These are phyloP conservation scores for Suhomyces vadensis DNA, from an alignment of 805 yeast genomes.

Conservation along the genomic window DNA sequence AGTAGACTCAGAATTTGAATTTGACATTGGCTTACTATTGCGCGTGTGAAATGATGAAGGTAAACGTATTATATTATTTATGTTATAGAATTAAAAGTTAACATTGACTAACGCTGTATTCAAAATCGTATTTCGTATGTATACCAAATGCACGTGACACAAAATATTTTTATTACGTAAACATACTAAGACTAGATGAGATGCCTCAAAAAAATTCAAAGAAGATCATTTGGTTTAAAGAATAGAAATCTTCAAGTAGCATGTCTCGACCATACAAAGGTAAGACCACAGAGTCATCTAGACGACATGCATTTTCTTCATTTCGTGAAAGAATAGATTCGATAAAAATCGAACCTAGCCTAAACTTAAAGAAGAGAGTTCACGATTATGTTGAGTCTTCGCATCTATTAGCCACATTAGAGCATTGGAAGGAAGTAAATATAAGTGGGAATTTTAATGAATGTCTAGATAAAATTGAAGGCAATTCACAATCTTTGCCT, in stretches of 20 bases:
- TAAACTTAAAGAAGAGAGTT: conserved; percentile 55
- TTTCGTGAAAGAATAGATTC: conserved; percentile 84
- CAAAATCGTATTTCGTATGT: no score
- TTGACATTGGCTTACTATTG: no score
- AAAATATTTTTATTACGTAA: background rate
- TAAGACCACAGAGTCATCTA: conserved; percentile 54
- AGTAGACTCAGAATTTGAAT: conserved; percentile 3
- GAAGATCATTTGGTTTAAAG: background rate
- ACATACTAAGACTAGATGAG: conserved; percentile 8
- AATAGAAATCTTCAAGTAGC: background rate
- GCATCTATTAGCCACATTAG: conserved; percentile 73
- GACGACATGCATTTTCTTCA: conserved; percentile 64
- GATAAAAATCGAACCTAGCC: conserved; percentile 74
- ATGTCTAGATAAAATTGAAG: conserved; percentile 57
- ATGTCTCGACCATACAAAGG: conserved; percentile 14
- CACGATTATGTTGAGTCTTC: conserved; percentile 74
- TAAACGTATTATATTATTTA: no score
- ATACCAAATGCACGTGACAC: conserved; percentile 4
- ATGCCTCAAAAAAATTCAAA: conserved; percentile 13
- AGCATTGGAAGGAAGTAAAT: conserved; percentile 88
- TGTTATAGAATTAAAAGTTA: no score
- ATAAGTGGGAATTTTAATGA: conserved; percentile 68
- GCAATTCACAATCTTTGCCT: conserved; percentile 68
- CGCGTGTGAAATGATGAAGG: no score
- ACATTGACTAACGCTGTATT: no score